Evolutionary conservation across 2,329 filamentous ascomycete genomes (phyloP), one percentile per base, ranked within the genome.

Genomic region (Aspergillus novofumigatus): DNA sequence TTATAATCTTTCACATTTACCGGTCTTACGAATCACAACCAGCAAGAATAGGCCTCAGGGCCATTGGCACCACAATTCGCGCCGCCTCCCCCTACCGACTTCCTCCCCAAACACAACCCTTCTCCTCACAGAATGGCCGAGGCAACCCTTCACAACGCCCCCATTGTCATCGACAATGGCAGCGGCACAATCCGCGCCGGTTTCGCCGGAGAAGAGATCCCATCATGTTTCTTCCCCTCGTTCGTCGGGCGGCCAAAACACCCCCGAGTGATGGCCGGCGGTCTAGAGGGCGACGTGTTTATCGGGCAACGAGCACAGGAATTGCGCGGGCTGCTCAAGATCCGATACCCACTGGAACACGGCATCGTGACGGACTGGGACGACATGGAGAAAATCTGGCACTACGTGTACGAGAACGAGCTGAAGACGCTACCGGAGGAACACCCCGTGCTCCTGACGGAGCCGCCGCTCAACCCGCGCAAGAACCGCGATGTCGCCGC

Each of bases 331-430:
- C 80, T 99, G 60, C 83, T 99, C 67, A 99, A 97, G 83, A 97
- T 99, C 68, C 84, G 87, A 64, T 97, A 97, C 73, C 94, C 94
- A 48, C 80, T 99, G 55, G 94, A 97, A 78, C 94, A 99, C 74
- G 94, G 94, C 67, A 95, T 99, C 69, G 94, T 99, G 62, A 99
- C 94, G 66, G 92, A 99, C 76, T 99, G 94, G 94, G 94, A 97
- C 72, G 94, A 99, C 72, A 99, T 99, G 94, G 94, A 99, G 81
- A 87, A 91, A 79, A 99, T 99, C 77, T 99, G 94, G 94, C 90
- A 95, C 69, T 94, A 96, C 71, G 92, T 99, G 53, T 99, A 97
- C 74, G 90, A 90, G 57, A 93, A 97, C 71, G 94, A 95, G 62
- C 76, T 99, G 68, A 97, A 97, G 81, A 96, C 93, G 51, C 82